Base-by-base conservation (phyloP, 75 land plant species). In the Sequoiadendron giganteum region DNA sequence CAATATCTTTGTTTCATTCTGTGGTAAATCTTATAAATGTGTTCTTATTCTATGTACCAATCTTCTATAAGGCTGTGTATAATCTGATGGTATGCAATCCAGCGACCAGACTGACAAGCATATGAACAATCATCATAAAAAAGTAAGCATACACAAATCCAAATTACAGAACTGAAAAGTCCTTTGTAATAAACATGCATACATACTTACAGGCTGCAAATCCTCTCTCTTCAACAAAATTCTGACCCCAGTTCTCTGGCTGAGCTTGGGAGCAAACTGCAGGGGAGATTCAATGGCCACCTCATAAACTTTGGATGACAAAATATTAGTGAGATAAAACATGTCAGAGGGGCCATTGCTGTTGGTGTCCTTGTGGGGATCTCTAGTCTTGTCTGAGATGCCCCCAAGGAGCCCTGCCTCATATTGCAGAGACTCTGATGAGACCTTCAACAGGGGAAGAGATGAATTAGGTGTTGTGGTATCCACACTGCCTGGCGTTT, bases 281-380 rank as follows among this genome's bases (percentile, higher is more conserved):
- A 93, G 48, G n/a, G 94, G 94, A 15, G 89, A 86, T 47, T 93
- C 94, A 70, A 90, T 90, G 77, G 94, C 94, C 45, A 93, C 94
- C 85, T 93, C 93, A 82, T 93, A 93, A 16, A 93, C 94, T 47
- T 88, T 92, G 5, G 94, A 89, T 4, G 93, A 91, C 32, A 93
- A 39, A 36, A 93, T 93, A 83, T 88, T 88, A 15, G 94, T 93
- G 49, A 93, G 68, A 77, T 93, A 93, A 38, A 73, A 85, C 42
- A 91, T 30, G 19, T 88, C 87, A n/a, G 65, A 87, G 10, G 90
- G 86, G 3, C 43, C 90, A 34, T 30, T 52, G n/a, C 86, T 83
- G 43, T 87, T 88, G 68, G 28, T 68, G 39, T 72, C 70, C 28
- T 52, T 85, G 45, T 86, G 30, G 56, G 56, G 38, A 32, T 86